Evolutionary conservation across 2,329 filamentous ascomycete species (phyloP).

Genomic region (Botrytis cinerea): DNA sequence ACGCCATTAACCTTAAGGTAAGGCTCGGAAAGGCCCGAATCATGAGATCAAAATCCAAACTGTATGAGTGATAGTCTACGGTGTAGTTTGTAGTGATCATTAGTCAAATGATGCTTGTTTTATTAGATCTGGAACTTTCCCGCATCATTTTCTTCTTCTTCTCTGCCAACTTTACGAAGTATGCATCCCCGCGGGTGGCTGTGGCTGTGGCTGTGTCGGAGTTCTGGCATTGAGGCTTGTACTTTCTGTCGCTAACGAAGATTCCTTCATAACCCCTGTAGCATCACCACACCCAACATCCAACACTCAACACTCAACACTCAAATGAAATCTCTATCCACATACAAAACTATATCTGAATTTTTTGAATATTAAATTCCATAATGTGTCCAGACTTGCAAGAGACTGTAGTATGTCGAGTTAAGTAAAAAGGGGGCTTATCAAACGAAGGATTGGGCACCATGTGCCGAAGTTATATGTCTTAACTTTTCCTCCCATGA

Average conservation of each 20-base stretch:
- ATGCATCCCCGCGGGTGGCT: background rate
- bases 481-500: background rate
- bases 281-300: background rate
- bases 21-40: conserved; percentile 2
- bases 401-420: background rate
- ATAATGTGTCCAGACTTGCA: background rate
- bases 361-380: background rate
- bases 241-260: background rate
- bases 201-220: conserved; percentile 1
- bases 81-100: background rate
- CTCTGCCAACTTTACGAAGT: background rate
- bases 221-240: background rate
- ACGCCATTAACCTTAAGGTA: background rate
- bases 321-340: background rate
- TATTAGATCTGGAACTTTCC: background rate
- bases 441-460: background rate
- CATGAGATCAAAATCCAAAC: background rate
- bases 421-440: no score
- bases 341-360: background rate
- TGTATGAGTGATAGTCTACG: background rate
- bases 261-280: background rate
- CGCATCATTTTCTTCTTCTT: conserved; percentile 2
- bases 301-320: background rate
- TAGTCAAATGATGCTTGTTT: conserved; percentile 8
- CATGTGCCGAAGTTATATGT: background rate